Conservation (phyloP, 2,329 filamentous ascomycete genomes). For the Colletotrichum australisinense region DNA sequence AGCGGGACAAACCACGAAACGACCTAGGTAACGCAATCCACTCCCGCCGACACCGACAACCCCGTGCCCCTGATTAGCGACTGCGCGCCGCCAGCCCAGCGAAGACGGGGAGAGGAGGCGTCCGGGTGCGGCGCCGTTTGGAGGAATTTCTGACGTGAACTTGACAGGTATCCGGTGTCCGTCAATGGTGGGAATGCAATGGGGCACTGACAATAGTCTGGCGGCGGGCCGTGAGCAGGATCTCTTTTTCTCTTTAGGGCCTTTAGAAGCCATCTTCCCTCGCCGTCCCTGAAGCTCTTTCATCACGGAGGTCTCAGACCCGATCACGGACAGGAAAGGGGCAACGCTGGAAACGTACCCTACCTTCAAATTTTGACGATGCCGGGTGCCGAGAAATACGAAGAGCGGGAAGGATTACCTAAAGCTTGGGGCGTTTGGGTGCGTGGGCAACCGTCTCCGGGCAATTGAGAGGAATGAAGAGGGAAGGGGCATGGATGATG, state of each 20-base stretch:
- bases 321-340: conserved; percentile 16
- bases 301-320: conserved; percentile 3
- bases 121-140: conserved; percentile 12
- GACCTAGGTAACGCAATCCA: background rate
- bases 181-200: background rate
- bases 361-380: background rate
- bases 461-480: background rate
- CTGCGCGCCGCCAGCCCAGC: background rate
- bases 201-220: conserved; percentile 7
- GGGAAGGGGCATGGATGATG: background rate
- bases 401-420: background rate
- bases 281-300: background rate
- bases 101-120: background rate
- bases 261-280: background rate
- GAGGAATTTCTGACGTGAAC: conserved; percentile 9
- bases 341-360: background rate
- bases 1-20: background rate
- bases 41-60: no score
- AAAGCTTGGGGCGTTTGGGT: background rate
- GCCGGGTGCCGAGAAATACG: background rate
- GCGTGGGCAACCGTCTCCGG: background rate
- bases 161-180: conserved; percentile 15
- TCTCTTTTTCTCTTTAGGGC: background rate
- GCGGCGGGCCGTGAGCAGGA: background rate
- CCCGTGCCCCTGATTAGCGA: conserved; percentile 23